These are phyloP conservation scores for Ophiosphaerella korrae DNA, from an alignment of 2,329 filamentous ascomycete genomes.

Conservation along the genomic window DNA sequence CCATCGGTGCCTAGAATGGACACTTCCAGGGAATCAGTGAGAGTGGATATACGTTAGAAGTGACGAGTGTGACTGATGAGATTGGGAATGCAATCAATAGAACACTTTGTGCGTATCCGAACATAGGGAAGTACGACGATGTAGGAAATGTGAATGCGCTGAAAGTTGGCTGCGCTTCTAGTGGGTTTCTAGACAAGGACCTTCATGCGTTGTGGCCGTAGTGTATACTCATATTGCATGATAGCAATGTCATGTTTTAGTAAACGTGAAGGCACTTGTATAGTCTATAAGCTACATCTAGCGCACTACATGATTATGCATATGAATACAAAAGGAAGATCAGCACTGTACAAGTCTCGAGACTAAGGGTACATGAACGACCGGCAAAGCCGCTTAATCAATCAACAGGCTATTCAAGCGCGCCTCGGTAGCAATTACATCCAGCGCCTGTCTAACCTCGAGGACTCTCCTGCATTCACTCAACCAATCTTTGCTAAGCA, in stretches of 20 bases:
- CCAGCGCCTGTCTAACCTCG: slow-evolving; percentile 93
- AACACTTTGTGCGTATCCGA: not conserved
- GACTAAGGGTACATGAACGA: not conserved
- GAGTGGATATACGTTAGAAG: not conserved
- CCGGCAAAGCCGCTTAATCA: slow-evolving; percentile 56
- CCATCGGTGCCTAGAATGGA: no score
- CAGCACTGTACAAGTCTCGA: slow-evolving; percentile 6
- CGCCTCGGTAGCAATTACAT: slow-evolving; percentile 91
- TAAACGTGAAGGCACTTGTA: slow-evolving; percentile 6
- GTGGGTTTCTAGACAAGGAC: no score
- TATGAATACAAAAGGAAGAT: slow-evolving; percentile 11
- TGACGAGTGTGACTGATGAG: slow-evolving; percentile 5
- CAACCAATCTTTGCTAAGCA: slow-evolving; percentile 91
- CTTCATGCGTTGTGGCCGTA: no score
- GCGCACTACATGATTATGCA: slow-evolving; percentile 1
- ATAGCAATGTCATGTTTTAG: no score
- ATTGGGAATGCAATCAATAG: not conserved
- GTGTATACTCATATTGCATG: no score
- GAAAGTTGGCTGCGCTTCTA: no score
- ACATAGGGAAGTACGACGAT: not conserved
- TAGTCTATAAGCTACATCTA: slow-evolving; percentile 18
- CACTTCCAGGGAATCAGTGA: no score
- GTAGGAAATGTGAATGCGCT: not conserved
- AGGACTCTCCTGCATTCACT: slow-evolving; percentile 87
- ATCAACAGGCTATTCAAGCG: slow-evolving; percentile 85